These are phyloP conservation scores for Fusarium penzigii DNA, from an alignment of 2,329 filamentous ascomycete species.

Conservation along the genomic window DNA sequence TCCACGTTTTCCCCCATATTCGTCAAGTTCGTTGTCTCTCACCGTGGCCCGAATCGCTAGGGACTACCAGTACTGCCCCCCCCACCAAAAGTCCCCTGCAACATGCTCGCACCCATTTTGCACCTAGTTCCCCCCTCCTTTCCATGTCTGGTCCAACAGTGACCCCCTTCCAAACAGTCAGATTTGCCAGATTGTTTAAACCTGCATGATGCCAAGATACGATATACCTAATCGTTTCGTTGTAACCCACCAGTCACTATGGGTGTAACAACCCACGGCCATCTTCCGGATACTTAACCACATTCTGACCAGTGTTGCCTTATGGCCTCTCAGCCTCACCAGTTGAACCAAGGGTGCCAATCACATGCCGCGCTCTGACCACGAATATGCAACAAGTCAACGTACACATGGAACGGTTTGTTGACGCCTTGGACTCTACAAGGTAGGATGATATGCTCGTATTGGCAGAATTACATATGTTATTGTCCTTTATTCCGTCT, in stretches of 20 bases:
- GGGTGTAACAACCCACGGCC: slow-evolving; percentile 20
- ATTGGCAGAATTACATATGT: too few species aligned
- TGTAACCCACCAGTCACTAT: background rate
- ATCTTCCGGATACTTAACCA: slow-evolving; percentile 24
- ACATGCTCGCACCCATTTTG: background rate
- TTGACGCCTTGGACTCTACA: too few species aligned
- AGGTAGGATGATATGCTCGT: too few species aligned
- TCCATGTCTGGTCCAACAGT: background rate
- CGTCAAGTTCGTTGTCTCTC: too few species aligned
- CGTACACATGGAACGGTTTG: too few species aligned
- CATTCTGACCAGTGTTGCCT: background rate
- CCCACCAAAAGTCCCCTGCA: too few species aligned
- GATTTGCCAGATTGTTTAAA: background rate
- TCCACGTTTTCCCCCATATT: too few species aligned
- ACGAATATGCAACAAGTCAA: too few species aligned
- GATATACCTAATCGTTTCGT: background rate
- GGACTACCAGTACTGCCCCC: too few species aligned
- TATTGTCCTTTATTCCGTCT: too few species aligned
- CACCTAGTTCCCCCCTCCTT: background rate
- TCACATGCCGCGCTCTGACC: too few species aligned
- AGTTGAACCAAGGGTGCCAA: background rate
- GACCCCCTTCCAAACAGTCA: background rate
- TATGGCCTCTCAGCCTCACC: slow-evolving; percentile 21
- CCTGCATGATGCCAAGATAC: slow-evolving; percentile 15
- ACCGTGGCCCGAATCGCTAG: too few species aligned